Evolutionary conservation across 2,329 filamentous ascomycete genomes (phyloP).

Genomic region (Phialophora expanda): DNA sequence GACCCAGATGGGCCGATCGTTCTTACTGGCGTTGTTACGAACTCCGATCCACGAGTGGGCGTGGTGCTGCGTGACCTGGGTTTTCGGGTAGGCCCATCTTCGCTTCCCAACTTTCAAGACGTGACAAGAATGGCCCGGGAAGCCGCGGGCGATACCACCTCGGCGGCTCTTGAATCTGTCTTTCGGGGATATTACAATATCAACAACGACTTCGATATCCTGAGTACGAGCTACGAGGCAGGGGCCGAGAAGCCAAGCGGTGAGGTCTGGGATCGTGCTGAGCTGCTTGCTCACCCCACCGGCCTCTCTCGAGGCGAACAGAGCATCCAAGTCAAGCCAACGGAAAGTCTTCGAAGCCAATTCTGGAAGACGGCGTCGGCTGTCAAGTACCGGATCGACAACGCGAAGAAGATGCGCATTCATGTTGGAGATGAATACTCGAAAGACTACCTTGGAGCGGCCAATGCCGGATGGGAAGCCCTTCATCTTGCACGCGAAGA

Average conservation of each 20-base stretch:
- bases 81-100: conserved; percentile 44
- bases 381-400: conserved; percentile 12
- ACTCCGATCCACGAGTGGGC: conserved; percentile 53
- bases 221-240: conserved; percentile 55
- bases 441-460: conserved; percentile 50
- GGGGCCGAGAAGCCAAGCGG: conserved; percentile 52
- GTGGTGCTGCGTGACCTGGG: conserved; percentile 49
- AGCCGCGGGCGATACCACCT: background rate
- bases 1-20: conserved; percentile 42
- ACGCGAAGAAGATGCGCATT: conserved; percentile 37
- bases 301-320: conserved; percentile 28
- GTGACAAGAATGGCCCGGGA: conserved; percentile 30
- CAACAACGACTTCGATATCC: conserved; percentile 49
- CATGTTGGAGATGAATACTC: conserved; percentile 54
- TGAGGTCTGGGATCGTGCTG: conserved; percentile 49
- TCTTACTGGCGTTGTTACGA: conserved; percentile 52
- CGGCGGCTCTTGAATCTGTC: background rate
- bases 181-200: conserved; percentile 20
- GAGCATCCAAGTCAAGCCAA: conserved; percentile 15
- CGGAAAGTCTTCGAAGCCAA: conserved; percentile 31
- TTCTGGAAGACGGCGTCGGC: background rate
- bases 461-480: conserved; percentile 48
- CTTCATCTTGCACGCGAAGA: conserved; percentile 43
- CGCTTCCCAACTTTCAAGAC: conserved; percentile 41
- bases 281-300: conserved; percentile 23